phyloP scores from a whole-genome alignment of 495 filamentous ascomycete species.

The Haplographium delicatum region DNA sequence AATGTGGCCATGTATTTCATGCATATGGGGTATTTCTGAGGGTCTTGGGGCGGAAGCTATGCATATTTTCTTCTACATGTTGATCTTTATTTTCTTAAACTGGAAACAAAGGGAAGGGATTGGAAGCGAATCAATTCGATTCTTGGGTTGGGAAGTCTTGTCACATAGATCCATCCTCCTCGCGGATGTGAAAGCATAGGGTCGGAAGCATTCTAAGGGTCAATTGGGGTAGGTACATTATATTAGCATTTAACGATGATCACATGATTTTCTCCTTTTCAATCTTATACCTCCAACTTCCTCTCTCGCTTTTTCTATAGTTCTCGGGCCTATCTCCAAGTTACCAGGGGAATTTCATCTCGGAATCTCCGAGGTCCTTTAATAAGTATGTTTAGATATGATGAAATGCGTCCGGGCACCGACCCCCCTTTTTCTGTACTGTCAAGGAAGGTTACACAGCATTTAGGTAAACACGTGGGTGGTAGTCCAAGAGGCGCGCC shows the following conservation, averaged over 20 bases:
- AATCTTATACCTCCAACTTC: neutral
- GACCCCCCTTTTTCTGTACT: too few species aligned
- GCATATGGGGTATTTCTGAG: too few species aligned
- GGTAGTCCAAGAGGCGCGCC: too few species aligned
- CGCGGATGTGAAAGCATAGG: constrained; percentile 11
- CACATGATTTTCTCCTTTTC: neutral
- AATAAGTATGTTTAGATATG: too few species aligned
- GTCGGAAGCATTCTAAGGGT: constrained; percentile 4
- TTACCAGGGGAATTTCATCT: too few species aligned
- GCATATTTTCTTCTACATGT: neutral
- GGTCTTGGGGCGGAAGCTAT: too few species aligned
- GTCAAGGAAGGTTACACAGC: too few species aligned
- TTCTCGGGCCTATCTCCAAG: too few species aligned
- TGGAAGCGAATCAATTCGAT: neutral
- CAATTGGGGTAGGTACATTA: neutral
- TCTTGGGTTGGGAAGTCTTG: neutral
- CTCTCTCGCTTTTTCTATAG: neutral
- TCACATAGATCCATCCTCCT: constrained; percentile 17
- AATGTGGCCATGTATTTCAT: too few species aligned
- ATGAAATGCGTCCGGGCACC: too few species aligned
- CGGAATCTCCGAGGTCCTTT: too few species aligned
- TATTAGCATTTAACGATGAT: constrained; percentile 13
- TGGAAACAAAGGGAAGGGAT: neutral
- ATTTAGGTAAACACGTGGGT: too few species aligned
- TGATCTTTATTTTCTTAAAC: neutral